Conservation (phyloP, 345 rosid species). For the Citrus sinensis region DNA sequence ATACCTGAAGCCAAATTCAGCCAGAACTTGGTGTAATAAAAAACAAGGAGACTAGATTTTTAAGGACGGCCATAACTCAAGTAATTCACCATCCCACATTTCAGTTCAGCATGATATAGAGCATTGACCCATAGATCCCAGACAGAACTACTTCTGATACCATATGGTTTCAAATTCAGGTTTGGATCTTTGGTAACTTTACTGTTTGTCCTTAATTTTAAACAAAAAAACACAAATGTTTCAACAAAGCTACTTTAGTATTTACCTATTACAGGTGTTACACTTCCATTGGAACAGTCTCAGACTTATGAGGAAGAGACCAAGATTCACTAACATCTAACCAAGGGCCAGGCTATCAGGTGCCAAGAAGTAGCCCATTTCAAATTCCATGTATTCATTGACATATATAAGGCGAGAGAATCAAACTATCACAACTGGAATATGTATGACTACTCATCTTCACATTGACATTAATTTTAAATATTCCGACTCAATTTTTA, state of each 20-base stretch:
- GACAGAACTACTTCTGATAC: background rate
- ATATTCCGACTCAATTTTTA: no score
- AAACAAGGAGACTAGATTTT: background rate
- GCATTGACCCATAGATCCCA: no score
- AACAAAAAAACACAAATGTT: background rate
- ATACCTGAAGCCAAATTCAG: background rate
- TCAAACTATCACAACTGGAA: no score
- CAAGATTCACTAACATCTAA: no score
- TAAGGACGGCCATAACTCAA: background rate
- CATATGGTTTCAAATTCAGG: background rate
- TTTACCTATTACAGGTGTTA: background rate
- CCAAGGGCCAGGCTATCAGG: no score
- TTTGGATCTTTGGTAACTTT: background rate
- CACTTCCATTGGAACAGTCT: background rate
- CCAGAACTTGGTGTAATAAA: background rate
- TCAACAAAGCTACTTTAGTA: background rate
- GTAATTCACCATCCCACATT: background rate
- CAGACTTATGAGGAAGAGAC: no score
- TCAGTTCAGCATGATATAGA: background rate
- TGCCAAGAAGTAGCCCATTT: no score
- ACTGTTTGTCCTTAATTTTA: background rate
- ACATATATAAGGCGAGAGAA: no score
- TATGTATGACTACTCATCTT: no score
- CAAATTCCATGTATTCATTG: no score
- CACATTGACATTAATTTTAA: no score